These are phyloP conservation scores for Moesziomyces antarcticus DNA, from an alignment of 1,284 basidiomycete genomes.

Conservation along the genomic window DNA sequence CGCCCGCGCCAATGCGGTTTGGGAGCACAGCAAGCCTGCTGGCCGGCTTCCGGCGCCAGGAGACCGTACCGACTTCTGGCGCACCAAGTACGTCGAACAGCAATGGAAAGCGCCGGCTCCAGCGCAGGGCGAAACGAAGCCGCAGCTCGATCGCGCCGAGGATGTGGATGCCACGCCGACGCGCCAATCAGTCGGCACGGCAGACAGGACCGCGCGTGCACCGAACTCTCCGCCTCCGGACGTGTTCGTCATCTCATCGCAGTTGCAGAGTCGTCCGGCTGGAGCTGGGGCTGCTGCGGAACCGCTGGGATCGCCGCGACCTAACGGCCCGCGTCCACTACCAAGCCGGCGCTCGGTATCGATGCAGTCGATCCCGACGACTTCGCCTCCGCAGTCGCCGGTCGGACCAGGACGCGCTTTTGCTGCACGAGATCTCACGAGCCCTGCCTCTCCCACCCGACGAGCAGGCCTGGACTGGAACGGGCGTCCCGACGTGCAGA, in stretches of 20 bases:
- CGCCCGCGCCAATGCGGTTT: slow-evolving; percentile 43
- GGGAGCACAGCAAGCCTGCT: slow-evolving; percentile 43
- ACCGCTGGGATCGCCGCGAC: slow-evolving; percentile 17
- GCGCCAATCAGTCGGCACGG: slow-evolving; percentile 1
- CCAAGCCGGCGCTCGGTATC: slow-evolving; percentile 26
- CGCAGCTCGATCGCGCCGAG: neutral
- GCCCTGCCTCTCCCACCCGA: slow-evolving; percentile 4
- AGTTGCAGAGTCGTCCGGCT: neutral
- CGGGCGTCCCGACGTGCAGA: neutral
- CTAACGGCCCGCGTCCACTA: slow-evolving; percentile 26
- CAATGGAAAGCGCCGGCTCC: slow-evolving; percentile 26
- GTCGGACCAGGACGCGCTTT: neutral
- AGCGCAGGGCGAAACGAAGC: neutral
- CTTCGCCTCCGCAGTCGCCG: slow-evolving; percentile 23
- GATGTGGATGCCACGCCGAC: slow-evolving; percentile 29
- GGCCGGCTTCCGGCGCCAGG: slow-evolving; percentile 13
- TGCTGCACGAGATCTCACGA: slow-evolving; percentile 6
- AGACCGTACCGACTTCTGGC: slow-evolving; percentile 47
- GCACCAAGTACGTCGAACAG: slow-evolving; percentile 44
- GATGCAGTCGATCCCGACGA: slow-evolving; percentile 14
- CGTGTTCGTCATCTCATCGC: neutral
- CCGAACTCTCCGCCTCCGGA: neutral
- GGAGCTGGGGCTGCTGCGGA: slow-evolving; percentile 1
- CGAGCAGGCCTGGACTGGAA: slow-evolving; percentile 6
- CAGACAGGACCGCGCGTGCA: neutral